Conservation (phyloP, 306 rosid species). For the apple (Malus domestica) region DNA sequence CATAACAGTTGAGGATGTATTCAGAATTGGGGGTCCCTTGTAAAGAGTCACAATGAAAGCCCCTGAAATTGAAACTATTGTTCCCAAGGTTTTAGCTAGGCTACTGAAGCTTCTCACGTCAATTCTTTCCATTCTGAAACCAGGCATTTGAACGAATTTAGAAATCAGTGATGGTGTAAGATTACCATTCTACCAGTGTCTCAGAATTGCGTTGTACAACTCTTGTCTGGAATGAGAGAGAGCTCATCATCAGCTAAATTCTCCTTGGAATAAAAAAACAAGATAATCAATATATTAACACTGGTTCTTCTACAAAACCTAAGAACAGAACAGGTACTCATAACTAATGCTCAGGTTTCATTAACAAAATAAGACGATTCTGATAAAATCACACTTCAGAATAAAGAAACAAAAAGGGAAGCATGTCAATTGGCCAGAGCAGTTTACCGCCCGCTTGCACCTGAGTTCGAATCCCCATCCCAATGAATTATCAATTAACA, state of each 20-base stretch:
- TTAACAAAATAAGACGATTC: neutral
- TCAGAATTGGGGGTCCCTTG: slow-evolving; percentile 62
- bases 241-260: neutral
- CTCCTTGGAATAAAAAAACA: neutral
- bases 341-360: neutral
- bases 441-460: neutral
- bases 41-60: slow-evolving; percentile 72
- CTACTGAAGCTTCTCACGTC: slow-evolving; percentile 49
- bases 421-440: neutral
- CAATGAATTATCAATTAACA: neutral
- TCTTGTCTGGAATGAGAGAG: neutral
- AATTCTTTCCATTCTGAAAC: slow-evolving; percentile 66
- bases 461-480: neutral
- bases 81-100: slow-evolving; percentile 60
- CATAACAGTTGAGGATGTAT: slow-evolving; percentile 16
- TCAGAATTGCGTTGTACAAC: neutral
- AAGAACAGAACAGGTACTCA: neutral
- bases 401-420: neutral
- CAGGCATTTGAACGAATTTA: slow-evolving; percentile 21
- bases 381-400: neutral
- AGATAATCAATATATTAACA: neutral
- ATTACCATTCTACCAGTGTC: neutral
- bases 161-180: neutral
- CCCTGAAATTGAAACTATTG: slow-evolving; percentile 62
- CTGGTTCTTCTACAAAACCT: neutral